These are phyloP conservation scores for Endocarpon pusillum DNA, from an alignment of 495 filamentous ascomycete species.

Conservation along the genomic window DNA sequence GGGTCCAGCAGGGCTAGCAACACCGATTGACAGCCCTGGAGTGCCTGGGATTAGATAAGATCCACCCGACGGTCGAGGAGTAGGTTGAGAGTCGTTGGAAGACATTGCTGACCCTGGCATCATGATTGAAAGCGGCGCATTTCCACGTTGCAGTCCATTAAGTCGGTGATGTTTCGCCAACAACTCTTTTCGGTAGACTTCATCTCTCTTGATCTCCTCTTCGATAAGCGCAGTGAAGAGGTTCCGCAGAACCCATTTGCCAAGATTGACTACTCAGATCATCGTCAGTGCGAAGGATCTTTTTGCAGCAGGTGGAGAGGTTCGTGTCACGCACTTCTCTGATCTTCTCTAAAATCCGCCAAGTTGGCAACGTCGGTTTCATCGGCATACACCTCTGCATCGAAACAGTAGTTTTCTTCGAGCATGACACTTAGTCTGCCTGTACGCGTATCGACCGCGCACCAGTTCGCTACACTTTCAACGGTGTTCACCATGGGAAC, in stretches of 20 bases:
- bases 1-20: constrained; percentile 46
- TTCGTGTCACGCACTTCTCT: constrained; percentile 52
- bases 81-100: constrained; percentile 31
- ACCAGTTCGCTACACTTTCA: constrained; percentile 88
- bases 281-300: constrained; percentile 7
- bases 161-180: constrained; percentile 41
- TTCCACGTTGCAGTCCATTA: constrained; percentile 30
- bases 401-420: constrained; percentile 92
- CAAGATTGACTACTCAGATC: constrained; percentile 61
- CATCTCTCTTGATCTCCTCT: constrained; percentile 72
- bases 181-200: constrained; percentile 47
- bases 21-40: constrained; percentile 58
- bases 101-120: constrained; percentile 40
- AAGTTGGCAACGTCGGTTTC: constrained; percentile 56
- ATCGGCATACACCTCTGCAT: constrained; percentile 93
- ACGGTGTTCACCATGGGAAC: constrained; percentile 71
- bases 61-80: constrained; percentile 48
- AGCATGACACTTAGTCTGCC: constrained; percentile 78
- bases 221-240: constrained; percentile 80
- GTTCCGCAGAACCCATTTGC: constrained; percentile 91
- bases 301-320: background rate
- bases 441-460: constrained; percentile 80
- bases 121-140: constrained; percentile 48
- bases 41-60: constrained; percentile 38
- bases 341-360: constrained; percentile 75